Conservation (phyloP, 2,329 filamentous ascomycete genomes). For the Hirsutella minnesotensis region DNA sequence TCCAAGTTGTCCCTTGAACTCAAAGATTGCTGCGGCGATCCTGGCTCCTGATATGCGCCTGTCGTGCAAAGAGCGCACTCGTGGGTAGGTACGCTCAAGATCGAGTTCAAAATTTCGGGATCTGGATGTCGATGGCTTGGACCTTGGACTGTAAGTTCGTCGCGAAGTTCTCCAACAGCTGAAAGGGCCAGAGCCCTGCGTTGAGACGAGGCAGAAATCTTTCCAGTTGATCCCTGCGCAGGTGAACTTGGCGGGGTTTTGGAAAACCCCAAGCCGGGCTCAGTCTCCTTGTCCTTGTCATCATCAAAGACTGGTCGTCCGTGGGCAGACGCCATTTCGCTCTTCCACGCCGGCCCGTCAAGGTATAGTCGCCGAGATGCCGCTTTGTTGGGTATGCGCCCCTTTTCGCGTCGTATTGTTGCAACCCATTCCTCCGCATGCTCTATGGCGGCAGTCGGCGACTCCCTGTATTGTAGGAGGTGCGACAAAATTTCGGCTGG, state of each 20-base stretch:
- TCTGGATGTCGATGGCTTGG: background rate
- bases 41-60: background rate
- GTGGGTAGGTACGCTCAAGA: background rate
- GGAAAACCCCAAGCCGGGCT: background rate
- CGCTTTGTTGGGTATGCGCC: background rate
- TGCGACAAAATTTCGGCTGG: constrained; percentile 31
- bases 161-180: background rate
- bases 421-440: background rate
- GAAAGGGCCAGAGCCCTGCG: background rate
- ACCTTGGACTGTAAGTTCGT: background rate
- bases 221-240: constrained; percentile 1
- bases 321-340: background rate
- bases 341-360: background rate
- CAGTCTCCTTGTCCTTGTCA: background rate
- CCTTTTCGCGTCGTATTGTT: background rate
- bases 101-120: background rate
- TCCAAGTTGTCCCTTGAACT: background rate
- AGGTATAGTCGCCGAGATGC: background rate
- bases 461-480: constrained; percentile 1
- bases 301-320: background rate
- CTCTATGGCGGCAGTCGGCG: background rate
- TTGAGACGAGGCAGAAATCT: constrained; percentile 1
- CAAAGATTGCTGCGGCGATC: background rate
- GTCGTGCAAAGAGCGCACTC: background rate
- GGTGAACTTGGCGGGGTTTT: background rate